phyloP scores from a whole-genome alignment of 1,139 yeast species.

The Taphrina wiesneri region DNA sequence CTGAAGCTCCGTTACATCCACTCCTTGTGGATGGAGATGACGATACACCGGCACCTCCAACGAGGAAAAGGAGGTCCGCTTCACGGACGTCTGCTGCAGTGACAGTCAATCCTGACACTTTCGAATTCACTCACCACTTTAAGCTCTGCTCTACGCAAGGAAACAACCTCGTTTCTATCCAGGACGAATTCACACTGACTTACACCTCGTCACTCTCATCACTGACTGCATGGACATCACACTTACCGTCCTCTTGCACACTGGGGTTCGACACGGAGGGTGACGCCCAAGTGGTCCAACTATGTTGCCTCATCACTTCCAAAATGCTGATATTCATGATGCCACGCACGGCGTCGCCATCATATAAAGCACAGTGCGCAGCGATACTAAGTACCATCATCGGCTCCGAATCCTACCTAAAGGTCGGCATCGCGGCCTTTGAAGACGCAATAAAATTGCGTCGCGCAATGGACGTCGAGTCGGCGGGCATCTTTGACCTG shows the following conservation, averaged over 20 bases:
- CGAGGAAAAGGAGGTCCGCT: not conserved
- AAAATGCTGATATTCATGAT: not conserved
- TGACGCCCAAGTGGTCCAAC: not conserved
- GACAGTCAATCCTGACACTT: not conserved
- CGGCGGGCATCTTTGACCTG: slow-evolving; percentile 5
- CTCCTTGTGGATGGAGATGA: not conserved
- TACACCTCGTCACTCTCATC: slow-evolving; percentile 1
- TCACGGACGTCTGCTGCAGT: not conserved
- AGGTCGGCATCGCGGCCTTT: slow-evolving; percentile 20
- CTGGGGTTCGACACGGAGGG: slow-evolving; percentile 24
- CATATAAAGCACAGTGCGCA: not conserved
- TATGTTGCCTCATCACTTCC: not conserved
- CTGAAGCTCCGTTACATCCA: not conserved
- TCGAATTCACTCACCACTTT: slow-evolving; percentile 8
- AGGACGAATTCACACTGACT: slow-evolving; percentile 1
- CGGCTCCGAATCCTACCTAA: not conserved
- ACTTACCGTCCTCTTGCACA: not conserved
- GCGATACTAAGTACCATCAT: not conserved
- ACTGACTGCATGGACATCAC: not conserved
- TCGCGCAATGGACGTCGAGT: not conserved
- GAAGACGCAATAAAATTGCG: slow-evolving; percentile 14
- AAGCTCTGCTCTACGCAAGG: not conserved
- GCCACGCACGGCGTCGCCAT: not conserved
- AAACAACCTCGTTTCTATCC: not conserved
- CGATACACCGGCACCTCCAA: not conserved